Evolutionary conservation across 2,329 filamentous ascomycete species (phyloP), one percentile per base, ranked within the genome.

Genomic region (Aureobasidium lini): DNA sequence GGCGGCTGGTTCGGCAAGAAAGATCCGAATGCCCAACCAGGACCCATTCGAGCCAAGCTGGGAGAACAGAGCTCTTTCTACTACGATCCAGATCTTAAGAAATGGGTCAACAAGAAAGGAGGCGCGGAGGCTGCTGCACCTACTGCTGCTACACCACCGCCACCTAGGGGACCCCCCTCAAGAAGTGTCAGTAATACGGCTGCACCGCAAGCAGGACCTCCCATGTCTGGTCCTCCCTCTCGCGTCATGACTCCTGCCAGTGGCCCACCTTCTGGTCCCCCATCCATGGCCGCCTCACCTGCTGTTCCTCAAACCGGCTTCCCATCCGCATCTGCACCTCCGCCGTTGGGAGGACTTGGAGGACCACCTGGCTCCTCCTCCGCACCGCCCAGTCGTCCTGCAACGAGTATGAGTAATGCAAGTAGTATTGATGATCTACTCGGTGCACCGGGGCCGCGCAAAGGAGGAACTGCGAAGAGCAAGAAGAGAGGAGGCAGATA

Each of bases 31-130:
- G 72, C 79, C n/a, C 64, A 75, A n/a, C 75, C 74, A 4, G 76
- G 74, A n/a, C 84, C 92, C n/a, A 89, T 96, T 71, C 85, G 84
- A 66, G 94, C 95, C 63, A 99, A 99, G 69, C 82, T 99, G 8
- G 95, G 93, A 62, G 95, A 99, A 73, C 85, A 94, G 69, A 96
- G 85, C 72, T 90, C 86, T 47, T 96, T 99, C 73, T 87, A 93
- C 65, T 99, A 94, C 68, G 94, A 99, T 69, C 88, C 91, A 2
- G 89, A 96, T n/a, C 82, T 96, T 56, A 95, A 95, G 78, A 91
- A 94, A 71, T 99, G 95, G 95, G 81, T 99, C 71, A 97, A 99
- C 78, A 96, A 96, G 79, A 96, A 96, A 71, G 86, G 86, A 11
- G 77, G 77, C 13, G 81, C 83, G 7, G 86, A 88, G 8, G 77